Evolutionary conservation across 345 rosid species (phyloP), one percentile per base, ranked within the genome.

Genomic region (Psidium friedrichsthalianum): DNA sequence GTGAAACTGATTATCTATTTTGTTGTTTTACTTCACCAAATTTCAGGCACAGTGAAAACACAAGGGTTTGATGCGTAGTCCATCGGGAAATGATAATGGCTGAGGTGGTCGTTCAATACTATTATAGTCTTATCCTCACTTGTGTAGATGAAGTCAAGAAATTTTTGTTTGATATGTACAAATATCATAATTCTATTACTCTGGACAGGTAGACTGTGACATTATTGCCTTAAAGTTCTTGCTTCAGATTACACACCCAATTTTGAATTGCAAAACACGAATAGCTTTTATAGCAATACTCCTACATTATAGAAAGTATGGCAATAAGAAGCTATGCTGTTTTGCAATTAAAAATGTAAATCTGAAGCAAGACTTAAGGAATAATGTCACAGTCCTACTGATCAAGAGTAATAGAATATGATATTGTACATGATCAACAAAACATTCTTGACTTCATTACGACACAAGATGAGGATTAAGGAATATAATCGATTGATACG

Each of bases 61-160:
- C 87, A 49, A 84, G 94, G 91, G 47, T 95, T 95, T 29, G 92
- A 94, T 85, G 91, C 87, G 74, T 84, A 94, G 98, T 91, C 98
- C 98, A 84, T 93, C 99, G 47, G 99, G 99, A 88, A 94, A 92
- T 87, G 98, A 97, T 89, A 95, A 93, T 97, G 92, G 92, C 99
- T 59, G 98, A 94, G 98, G 99, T 87, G 59, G 69, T 85, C 56
- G 27, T 69, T 69, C 47, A 32, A 18, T 69, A 13, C 2, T 69
- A 69, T 36, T 4, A 69, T 36, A 5, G 32, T 69, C 78, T 21
- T 61, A 15, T 29, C 29, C 76, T 61, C 53, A 44, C 21, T 74
- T 55, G 21, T 7, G 15, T 56, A 20, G 4, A 24, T 82, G 36
- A 58, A 36, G 15, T 59, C 44, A 15, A 47, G 27, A n/a, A 84